Evolutionary conservation across 1,139 yeast genomes (phyloP).

Genomic region (Pichia sp.): DNA sequence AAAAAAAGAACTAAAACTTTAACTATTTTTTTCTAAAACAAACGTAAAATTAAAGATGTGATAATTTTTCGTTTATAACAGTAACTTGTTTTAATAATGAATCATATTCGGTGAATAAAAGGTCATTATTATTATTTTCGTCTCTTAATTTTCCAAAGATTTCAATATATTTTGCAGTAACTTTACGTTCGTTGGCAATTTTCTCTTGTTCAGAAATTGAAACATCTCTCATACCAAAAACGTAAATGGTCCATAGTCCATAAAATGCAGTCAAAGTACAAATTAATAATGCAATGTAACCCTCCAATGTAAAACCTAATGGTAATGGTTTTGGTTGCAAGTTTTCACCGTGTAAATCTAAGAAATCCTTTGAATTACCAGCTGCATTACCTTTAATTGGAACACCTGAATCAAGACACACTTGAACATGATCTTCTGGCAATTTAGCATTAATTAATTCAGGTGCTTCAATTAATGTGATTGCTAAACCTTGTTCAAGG

Average conservation of each 20-base stretch:
- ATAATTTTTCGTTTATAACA: slow-evolving; percentile 2
- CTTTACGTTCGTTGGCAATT: slow-evolving; percentile 20
- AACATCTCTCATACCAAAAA: slow-evolving; percentile 58
- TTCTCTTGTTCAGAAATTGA: slow-evolving; percentile 35
- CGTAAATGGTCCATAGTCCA: slow-evolving; percentile 50
- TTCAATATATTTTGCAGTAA: slow-evolving; percentile 14
- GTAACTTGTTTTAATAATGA: slow-evolving; percentile 3
- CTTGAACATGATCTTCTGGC: slow-evolving; percentile 38
- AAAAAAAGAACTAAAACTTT: too few species aligned
- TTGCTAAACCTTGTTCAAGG: slow-evolving; percentile 69
- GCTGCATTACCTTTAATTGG: slow-evolving; percentile 64
- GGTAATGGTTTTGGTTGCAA: slow-evolving; percentile 54
- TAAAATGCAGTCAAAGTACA: slow-evolving; percentile 53
- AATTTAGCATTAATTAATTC: slow-evolving; percentile 35
- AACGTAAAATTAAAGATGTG: slow-evolving; percentile 1
- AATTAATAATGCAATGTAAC: slow-evolving; percentile 55
- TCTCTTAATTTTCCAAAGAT: slow-evolving; percentile 6
- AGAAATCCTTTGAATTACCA: slow-evolving; percentile 45
- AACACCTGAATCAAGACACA: slow-evolving; percentile 42
- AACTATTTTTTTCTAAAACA: too few species aligned
- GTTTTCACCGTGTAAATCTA: slow-evolving; percentile 51
- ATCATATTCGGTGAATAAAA: neutral
- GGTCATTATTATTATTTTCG: neutral
- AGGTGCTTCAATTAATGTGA: slow-evolving; percentile 63
- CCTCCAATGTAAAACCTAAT: slow-evolving; percentile 60